phyloP scores from a whole-genome alignment of 345 rosid species.

The Eutrema heterophyllum region DNA sequence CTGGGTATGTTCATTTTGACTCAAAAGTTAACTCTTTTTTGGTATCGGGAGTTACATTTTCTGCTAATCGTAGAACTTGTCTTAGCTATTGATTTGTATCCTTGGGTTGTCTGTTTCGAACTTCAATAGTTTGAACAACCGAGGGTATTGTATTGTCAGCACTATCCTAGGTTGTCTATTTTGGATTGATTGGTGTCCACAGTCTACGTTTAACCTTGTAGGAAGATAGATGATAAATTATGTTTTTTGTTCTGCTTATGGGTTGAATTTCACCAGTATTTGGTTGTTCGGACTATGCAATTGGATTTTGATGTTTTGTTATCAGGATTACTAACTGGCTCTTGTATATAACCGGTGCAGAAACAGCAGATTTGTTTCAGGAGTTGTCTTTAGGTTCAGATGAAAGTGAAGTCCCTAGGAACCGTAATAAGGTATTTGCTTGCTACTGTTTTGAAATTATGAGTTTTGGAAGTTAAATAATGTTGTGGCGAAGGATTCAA shows the following conservation, averaged over 20 bases:
- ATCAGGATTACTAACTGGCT: not conserved
- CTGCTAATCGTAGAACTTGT: not conserved
- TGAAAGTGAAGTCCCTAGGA: conserved; percentile 36
- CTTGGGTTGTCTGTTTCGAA: not conserved
- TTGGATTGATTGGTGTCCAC: not conserved
- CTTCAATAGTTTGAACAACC: not conserved
- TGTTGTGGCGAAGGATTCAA: not conserved
- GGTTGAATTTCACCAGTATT: not conserved
- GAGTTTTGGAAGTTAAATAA: not conserved
- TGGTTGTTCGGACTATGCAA: not conserved
- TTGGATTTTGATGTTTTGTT: conserved; percentile 7
- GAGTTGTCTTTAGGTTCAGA: conserved; percentile 53
- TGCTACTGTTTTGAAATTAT: not conserved
- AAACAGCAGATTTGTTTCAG: conserved; percentile 56
- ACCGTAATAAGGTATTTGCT: conserved; percentile 38
- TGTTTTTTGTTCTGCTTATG: not conserved
- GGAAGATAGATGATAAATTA: not conserved
- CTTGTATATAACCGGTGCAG: conserved; percentile 28
- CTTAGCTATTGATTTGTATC: not conserved
- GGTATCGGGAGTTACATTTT: conserved; percentile 2
- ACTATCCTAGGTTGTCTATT: not conserved
- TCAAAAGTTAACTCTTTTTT: not conserved
- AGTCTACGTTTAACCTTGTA: not conserved
- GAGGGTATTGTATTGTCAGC: not conserved
- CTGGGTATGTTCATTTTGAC: conserved; percentile 34